phyloP scores from a whole-genome alignment of 306 rosid genomes.

The Ormosia semicastrata region DNA sequence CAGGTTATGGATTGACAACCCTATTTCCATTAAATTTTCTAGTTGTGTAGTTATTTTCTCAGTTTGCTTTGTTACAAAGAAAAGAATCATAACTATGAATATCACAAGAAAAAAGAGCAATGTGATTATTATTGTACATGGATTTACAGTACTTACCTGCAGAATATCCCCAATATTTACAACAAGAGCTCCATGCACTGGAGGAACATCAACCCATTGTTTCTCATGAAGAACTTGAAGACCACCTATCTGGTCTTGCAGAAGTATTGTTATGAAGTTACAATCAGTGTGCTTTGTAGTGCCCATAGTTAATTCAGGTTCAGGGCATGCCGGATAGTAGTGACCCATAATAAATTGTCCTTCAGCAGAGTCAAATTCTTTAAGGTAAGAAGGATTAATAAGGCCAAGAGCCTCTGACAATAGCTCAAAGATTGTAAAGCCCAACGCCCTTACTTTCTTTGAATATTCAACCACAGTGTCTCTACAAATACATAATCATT shows the following conservation, averaged over 20 bases:
- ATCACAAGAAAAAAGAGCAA: not conserved
- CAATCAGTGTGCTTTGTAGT: slow-evolving; percentile 26
- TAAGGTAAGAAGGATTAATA: not conserved
- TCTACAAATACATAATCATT: slow-evolving; percentile 3
- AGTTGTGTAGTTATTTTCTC: not conserved
- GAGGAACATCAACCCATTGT: slow-evolving; percentile 31
- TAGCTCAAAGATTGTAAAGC: slow-evolving; percentile 16
- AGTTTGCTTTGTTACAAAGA: not conserved
- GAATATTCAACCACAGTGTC: slow-evolving; percentile 35
- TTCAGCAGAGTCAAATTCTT: not conserved
- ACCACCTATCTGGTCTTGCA: slow-evolving; percentile 53
- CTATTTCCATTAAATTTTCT: not conserved
- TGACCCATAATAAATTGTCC: not conserved
- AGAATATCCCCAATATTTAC: slow-evolving; percentile 35
- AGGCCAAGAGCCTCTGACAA: slow-evolving; percentile 37
- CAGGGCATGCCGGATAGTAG: slow-evolving; percentile 35
- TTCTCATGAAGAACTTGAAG: slow-evolving; percentile 43
- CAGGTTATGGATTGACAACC: not conserved
- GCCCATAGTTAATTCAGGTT: slow-evolving; percentile 37
- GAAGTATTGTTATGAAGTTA: slow-evolving; percentile 39
- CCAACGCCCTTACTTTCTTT: slow-evolving; percentile 4
- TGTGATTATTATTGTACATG: too few relatives aligned
- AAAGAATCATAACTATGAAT: not conserved
- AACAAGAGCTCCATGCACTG: slow-evolving; percentile 32
- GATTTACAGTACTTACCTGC: not conserved